phyloP scores from a whole-genome alignment of 2,329 filamentous ascomycete genomes.

The Colletotrichum lindemuthianum region DNA sequence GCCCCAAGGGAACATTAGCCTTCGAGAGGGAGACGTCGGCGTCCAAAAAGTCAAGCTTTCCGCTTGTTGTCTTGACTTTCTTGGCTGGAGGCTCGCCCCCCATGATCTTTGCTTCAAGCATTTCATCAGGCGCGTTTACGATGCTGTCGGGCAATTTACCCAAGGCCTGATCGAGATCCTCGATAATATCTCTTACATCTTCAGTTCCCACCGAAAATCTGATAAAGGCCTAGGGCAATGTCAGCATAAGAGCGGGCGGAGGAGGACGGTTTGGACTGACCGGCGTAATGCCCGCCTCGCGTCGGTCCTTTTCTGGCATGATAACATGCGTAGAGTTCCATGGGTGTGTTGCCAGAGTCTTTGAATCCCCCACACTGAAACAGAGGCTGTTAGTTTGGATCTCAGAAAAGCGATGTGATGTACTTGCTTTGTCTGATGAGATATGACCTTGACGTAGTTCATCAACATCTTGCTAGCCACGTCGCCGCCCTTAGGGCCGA shows the following conservation, averaged over 20 bases:
- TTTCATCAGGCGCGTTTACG: constrained; percentile 6
- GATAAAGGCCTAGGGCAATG: constrained; percentile 58
- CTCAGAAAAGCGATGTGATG: background rate
- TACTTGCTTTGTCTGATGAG: constrained; percentile 76
- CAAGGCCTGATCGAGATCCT: constrained; percentile 72
- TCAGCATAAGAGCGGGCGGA: background rate
- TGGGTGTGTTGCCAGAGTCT: constrained; percentile 77
- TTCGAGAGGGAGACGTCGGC: constrained; percentile 11
- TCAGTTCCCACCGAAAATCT: constrained; percentile 57
- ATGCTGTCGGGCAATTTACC: background rate
- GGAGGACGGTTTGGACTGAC: constrained; percentile 46
- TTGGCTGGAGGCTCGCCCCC: background rate
- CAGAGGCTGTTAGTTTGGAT: too few species aligned
- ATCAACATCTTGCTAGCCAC: constrained; percentile 57
- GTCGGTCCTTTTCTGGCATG: constrained; percentile 68
- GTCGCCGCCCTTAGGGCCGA: constrained; percentile 75
- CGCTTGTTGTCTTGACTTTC: background rate
- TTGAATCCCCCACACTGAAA: constrained; percentile 70
- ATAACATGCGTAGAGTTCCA: constrained; percentile 72
- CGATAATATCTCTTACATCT: constrained; percentile 78
- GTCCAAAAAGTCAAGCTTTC: background rate
- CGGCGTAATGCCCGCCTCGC: constrained; percentile 69
- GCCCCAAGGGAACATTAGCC: constrained; percentile 5
- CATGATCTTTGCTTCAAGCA: constrained; percentile 6
- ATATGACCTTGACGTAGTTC: constrained; percentile 78